Conservation (phyloP, 1,284 basidiomycete species). For the Boletus sp. region DNA sequence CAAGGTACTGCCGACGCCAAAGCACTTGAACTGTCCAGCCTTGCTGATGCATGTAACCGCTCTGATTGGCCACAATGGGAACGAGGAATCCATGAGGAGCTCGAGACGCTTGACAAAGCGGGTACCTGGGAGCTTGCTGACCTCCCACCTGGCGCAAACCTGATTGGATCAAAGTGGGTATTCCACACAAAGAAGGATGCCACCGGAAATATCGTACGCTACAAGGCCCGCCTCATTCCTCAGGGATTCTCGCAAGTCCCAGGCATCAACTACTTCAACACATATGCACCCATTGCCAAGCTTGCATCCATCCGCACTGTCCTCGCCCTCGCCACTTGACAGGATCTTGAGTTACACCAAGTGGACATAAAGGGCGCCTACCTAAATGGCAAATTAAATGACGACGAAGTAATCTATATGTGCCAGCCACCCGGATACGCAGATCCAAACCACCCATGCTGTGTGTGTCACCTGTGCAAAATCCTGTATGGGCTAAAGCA, state of each 20-base stretch:
- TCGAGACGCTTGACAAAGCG: background rate
- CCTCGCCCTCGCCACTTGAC: background rate
- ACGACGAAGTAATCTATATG: background rate
- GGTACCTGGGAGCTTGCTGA: constrained; percentile 12
- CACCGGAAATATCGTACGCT: constrained; percentile 20
- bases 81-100: too few species aligned
- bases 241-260: background rate
- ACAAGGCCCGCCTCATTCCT: background rate
- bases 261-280: background rate
- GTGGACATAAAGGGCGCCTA: background rate
- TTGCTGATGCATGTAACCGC: too few species aligned
- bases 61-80: too few species aligned
- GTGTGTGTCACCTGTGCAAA: too few species aligned
- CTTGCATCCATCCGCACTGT: background rate
- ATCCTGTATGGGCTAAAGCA: too few species aligned
- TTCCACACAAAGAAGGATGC: constrained; percentile 34
- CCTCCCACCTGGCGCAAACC: background rate
- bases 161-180: constrained; percentile 35
- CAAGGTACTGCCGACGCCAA: background rate
- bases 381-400: background rate
- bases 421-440: background rate
- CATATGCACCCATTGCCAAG: background rate
- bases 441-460: too few species aligned
- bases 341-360: background rate
- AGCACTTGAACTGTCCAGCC: too few species aligned